Percentiles rank a stretch among this genome's conserved stretches.
Conservation (phyloP, 139 green algal genomes). For the Volvox africanus region DNA sequence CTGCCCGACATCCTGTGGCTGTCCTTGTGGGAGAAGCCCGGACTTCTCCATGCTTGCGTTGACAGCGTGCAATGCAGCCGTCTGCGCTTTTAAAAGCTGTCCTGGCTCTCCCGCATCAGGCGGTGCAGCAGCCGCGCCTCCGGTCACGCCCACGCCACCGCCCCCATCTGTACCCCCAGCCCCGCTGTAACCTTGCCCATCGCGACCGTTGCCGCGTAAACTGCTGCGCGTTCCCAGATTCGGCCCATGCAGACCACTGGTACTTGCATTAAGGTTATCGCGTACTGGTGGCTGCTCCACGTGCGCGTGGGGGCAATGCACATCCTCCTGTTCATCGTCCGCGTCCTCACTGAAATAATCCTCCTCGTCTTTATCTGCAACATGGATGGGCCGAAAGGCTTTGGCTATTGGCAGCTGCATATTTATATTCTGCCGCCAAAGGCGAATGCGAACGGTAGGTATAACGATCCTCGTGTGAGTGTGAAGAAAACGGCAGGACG, state of each 20-base stretch:
- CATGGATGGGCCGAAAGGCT: no score
- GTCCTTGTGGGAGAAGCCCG: neutral
- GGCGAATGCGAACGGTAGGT: no score
- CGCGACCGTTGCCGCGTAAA: neutral
- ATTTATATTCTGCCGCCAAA: no score
- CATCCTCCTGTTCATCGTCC: constrained; percentile 49
- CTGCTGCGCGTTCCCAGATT: constrained; percentile 10
- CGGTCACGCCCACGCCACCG: neutral
- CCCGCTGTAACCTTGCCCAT: constrained; percentile 18
- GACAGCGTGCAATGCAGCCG: neutral
- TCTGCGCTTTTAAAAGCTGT: neutral
- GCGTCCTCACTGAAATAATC: constrained; percentile 56
- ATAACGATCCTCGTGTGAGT: no score
- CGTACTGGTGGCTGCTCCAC: neutral
- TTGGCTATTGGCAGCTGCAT: no score
- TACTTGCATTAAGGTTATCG: neutral
- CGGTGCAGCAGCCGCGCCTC: neutral
- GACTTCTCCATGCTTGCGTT: neutral
- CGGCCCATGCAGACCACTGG: neutral
- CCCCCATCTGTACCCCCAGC: neutral
- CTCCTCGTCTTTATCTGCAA: constrained; percentile 48
- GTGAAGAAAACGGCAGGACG: no score
- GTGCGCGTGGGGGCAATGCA: neutral
- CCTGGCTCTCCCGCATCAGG: neutral
- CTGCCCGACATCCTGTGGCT: neutral